Conservation (phyloP, 2,329 filamentous ascomycete species). For the Beauveria pseudobassiana region DNA sequence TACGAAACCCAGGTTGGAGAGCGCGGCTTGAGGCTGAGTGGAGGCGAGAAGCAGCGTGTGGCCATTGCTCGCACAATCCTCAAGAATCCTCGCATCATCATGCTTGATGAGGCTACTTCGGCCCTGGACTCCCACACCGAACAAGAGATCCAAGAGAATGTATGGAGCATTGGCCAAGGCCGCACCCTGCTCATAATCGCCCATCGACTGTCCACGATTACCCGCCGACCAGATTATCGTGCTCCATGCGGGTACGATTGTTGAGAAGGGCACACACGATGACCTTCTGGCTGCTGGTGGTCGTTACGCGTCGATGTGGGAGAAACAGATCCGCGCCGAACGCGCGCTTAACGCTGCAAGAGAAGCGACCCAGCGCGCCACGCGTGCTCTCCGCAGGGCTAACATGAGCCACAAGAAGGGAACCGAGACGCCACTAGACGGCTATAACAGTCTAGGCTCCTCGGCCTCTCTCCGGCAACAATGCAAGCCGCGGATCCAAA, state of each 20-base stretch:
- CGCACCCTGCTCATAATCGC: slow-evolving; percentile 95
- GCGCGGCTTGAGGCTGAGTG: slow-evolving; percentile 76
- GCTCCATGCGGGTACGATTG: slow-evolving; percentile 66
- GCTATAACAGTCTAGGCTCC: slow-evolving; percentile 38
- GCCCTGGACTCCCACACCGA: slow-evolving; percentile 88
- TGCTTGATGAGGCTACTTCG: slow-evolving; percentile 88
- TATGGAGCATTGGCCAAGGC: slow-evolving; percentile 72
- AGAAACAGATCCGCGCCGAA: slow-evolving; percentile 76
- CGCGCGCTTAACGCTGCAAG: slow-evolving; percentile 41
- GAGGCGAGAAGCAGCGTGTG: slow-evolving; percentile 88
- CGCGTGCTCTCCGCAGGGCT: slow-evolving; percentile 36
- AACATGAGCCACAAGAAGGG: slow-evolving; percentile 37
- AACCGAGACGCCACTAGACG: slow-evolving; percentile 36
- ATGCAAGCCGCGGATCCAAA: slow-evolving; percentile 23
- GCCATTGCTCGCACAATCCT: slow-evolving; percentile 90
- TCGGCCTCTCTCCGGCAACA: slow-evolving; percentile 33
- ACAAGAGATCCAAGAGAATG: slow-evolving; percentile 82
- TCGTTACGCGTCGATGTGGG: slow-evolving; percentile 80
- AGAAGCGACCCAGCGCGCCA: slow-evolving; percentile 28
- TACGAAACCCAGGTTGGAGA: slow-evolving; percentile 90
- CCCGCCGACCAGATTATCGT: slow-evolving; percentile 81
- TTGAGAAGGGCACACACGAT: slow-evolving; percentile 71
- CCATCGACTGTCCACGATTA: slow-evolving; percentile 79
- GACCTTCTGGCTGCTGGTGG: slow-evolving; percentile 64
- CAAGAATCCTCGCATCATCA: slow-evolving; percentile 85